Evolutionary conservation across 148 eudicot species (phyloP).

Genomic region (Talinum fruticosum): DNA sequence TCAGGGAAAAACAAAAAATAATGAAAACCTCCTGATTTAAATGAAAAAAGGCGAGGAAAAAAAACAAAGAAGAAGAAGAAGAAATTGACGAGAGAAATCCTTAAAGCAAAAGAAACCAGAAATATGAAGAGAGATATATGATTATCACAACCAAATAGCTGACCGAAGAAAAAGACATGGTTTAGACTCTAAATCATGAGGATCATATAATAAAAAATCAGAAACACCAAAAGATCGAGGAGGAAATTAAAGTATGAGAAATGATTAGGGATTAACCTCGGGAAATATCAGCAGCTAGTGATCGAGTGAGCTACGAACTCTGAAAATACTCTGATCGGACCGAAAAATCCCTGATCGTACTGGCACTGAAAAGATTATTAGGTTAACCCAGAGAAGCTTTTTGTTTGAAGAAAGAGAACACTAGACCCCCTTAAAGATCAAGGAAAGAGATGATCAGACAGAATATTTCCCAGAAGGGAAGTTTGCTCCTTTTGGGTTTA

Average conservation of each 20-base stretch:
- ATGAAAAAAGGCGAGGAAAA: background rate
- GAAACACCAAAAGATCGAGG: background rate
- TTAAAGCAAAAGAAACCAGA: conserved; percentile 29
- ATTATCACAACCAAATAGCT: conserved; percentile 1
- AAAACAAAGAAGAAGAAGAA: background rate
- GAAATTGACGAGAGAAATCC: conserved; percentile 24
- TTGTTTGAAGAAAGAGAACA: background rate
- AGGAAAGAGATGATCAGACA: background rate
- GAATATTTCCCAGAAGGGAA: background rate
- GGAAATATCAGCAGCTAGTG: background rate
- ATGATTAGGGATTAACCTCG: background rate
- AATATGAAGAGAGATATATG: conserved; percentile 2
- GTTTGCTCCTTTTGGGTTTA: background rate
- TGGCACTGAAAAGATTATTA: background rate
- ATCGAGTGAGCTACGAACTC: background rate
- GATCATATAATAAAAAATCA: background rate
- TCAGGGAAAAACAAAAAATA: background rate
- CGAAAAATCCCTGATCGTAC: too few relatives aligned
- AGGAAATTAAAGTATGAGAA: background rate
- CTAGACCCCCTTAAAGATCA: background rate
- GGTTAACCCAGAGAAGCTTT: background rate
- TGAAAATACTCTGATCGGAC: background rate
- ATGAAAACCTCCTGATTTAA: background rate
- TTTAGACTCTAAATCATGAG: background rate
- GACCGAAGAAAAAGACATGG: too few relatives aligned